phyloP scores from a whole-genome alignment of 2,329 filamentous ascomycete species.

The Sclerotinia glacialis region DNA sequence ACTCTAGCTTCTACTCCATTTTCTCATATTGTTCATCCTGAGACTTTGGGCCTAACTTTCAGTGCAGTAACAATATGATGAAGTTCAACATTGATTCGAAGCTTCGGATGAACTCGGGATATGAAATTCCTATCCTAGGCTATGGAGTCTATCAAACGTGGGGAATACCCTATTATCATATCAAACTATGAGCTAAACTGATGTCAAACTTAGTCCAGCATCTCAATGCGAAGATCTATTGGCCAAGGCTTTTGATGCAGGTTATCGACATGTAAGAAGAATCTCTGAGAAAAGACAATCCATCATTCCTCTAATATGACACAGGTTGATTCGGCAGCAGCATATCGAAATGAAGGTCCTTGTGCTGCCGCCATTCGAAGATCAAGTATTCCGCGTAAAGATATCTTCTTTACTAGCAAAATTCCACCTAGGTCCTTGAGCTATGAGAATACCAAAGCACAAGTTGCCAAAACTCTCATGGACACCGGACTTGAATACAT shows the following conservation, averaged over 20 bases:
- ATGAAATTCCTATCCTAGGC: conserved; percentile 59
- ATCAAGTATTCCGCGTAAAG: conserved; percentile 50
- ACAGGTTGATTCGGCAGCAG: conserved; percentile 56
- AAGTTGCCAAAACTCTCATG: conserved; percentile 61
- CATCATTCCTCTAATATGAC: conserved; percentile 16
- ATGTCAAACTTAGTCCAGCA: conserved; percentile 47
- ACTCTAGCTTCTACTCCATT: too few species aligned
- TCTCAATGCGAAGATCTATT: conserved; percentile 57
- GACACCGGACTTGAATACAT: conserved; percentile 60
- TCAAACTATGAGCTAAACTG: conserved; percentile 12
- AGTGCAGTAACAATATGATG: conserved; percentile 40
- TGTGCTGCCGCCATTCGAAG: conserved; percentile 52
- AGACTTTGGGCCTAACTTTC: background rate
- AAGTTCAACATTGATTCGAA: conserved; percentile 48
- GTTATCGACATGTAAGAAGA: conserved; percentile 54
- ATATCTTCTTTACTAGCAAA: conserved; percentile 63
- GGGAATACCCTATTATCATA: conserved; percentile 12
- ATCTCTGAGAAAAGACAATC: background rate
- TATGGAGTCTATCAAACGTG: conserved; percentile 51
- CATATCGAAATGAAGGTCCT: conserved; percentile 57
- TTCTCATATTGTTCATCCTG: background rate
- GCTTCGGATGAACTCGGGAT: conserved; percentile 52
- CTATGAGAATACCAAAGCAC: conserved; percentile 63
- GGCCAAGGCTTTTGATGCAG: conserved; percentile 52
- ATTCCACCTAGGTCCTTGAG: conserved; percentile 50